These are phyloP conservation scores for Cydonia oblonga DNA, from an alignment of 331 rosid species.

Conservation along the genomic window DNA sequence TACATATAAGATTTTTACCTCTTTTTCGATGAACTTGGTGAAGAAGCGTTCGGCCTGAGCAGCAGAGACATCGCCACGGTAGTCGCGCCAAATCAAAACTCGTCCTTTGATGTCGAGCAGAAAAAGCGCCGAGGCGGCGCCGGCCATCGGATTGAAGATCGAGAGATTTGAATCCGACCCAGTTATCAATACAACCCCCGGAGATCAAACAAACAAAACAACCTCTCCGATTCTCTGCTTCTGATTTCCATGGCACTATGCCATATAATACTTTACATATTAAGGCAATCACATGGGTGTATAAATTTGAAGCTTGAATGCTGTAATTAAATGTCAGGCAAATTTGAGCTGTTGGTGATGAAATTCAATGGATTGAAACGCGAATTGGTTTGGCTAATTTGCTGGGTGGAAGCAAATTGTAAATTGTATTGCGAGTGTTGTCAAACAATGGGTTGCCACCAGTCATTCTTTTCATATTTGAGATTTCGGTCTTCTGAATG, in stretches of 20 bases:
- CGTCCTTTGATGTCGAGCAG: slow-evolving; percentile 28
- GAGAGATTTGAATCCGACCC: background rate
- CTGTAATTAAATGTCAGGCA: background rate
- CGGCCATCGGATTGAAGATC: slow-evolving; percentile 21
- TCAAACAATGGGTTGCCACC: too few relatives aligned
- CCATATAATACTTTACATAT: background rate
- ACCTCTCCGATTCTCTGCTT: background rate
- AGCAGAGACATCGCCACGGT: slow-evolving; percentile 29
- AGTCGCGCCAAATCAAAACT: slow-evolving; percentile 33
- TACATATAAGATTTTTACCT: slow-evolving; percentile 6
- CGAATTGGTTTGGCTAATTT: too few relatives aligned
- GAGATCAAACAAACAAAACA: background rate
- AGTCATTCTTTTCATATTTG: background rate
- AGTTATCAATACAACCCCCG: background rate
- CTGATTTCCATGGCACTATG: background rate
- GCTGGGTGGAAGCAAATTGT: too few relatives aligned
- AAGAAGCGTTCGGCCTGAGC: slow-evolving; percentile 30
- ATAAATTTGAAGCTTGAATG: background rate
- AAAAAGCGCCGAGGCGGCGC: slow-evolving; percentile 40
- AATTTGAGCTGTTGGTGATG: background rate
- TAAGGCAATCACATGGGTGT: background rate
- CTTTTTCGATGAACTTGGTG: slow-evolving; percentile 33
- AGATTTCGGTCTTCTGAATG: background rate
- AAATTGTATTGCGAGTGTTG: too few relatives aligned
- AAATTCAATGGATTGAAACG: background rate